phyloP scores from a whole-genome alignment of 202 grass and related monocot species.

The Digitaria exilis region DNA sequence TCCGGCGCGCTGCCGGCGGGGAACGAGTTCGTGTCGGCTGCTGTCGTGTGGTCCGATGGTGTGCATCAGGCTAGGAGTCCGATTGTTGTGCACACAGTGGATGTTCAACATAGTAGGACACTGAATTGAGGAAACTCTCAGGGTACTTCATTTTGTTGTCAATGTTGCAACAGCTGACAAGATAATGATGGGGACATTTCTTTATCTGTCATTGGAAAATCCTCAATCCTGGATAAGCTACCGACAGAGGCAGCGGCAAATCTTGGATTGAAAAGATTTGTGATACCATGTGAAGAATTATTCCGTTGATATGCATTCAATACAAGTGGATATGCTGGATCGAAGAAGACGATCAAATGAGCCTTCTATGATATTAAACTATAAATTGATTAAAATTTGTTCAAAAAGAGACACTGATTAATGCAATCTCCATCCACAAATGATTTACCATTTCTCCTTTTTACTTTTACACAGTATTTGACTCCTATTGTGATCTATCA shows the following conservation, averaged over 20 bases:
- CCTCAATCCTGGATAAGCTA: background rate
- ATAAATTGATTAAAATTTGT: background rate
- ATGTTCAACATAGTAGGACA: background rate
- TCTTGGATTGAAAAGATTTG: background rate
- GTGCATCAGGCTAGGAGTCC: conserved; percentile 36
- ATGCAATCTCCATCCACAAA: background rate
- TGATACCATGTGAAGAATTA: background rate
- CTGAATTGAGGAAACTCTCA: background rate
- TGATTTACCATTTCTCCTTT: background rate
- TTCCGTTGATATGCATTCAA: background rate
- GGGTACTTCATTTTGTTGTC: background rate
- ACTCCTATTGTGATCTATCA: background rate
- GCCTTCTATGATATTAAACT: background rate
- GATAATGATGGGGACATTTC: too few relatives aligned
- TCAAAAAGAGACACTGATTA: background rate
- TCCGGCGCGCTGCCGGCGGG: background rate
- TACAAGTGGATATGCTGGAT: background rate
- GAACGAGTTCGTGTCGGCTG: conserved; percentile 28
- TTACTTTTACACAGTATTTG: background rate
- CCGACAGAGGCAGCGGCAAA: background rate
- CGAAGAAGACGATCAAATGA: background rate
- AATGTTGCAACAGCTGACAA: background rate
- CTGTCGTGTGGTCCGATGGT: conserved; percentile 48
- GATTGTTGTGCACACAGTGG: conserved; percentile 39
- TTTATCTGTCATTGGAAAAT: background rate